phyloP scores from a whole-genome alignment of 257 asterid genomes.

The Oldenlandia corymbosa region DNA sequence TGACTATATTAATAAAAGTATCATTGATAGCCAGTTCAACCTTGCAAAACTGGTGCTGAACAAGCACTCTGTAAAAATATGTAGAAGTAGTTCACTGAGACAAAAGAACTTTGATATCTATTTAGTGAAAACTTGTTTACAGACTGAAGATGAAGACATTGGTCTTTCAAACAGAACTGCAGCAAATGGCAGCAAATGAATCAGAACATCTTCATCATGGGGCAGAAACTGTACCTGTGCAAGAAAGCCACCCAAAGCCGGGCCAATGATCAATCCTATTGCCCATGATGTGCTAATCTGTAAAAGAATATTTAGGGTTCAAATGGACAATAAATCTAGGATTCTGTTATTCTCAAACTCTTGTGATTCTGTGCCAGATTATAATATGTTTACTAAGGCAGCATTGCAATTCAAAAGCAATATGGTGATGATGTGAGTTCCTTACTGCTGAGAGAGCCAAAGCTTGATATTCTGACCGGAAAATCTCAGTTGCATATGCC shows the following conservation, averaged over 20 bases:
- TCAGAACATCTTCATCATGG: neutral
- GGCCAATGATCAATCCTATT: constrained; percentile 81
- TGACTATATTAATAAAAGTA: neutral
- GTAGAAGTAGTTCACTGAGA: neutral
- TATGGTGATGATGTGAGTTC: neutral
- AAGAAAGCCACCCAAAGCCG: constrained; percentile 88
- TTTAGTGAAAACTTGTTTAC: no score
- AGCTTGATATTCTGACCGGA: constrained; percentile 77
- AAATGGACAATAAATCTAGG: no score
- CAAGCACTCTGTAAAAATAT: no score
- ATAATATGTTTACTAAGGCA: no score
- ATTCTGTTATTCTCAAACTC: neutral
- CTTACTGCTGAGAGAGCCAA: constrained; percentile 81
- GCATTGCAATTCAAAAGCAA: neutral
- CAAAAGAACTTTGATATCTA: no score
- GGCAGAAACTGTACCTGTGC: constrained; percentile 53
- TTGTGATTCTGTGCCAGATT: neutral
- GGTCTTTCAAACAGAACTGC: neutral
- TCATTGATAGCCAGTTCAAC: neutral
- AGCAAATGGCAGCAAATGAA: neutral
- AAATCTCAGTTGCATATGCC: constrained; percentile 80
- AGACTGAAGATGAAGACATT: no score
- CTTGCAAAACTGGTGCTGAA: neutral
- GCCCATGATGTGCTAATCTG: constrained; percentile 90
- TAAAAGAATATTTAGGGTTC: no score